These are phyloP conservation scores for Sphenostylis stenocarpa DNA, from an alignment of 306 rosid genomes.

Conservation along the genomic window DNA sequence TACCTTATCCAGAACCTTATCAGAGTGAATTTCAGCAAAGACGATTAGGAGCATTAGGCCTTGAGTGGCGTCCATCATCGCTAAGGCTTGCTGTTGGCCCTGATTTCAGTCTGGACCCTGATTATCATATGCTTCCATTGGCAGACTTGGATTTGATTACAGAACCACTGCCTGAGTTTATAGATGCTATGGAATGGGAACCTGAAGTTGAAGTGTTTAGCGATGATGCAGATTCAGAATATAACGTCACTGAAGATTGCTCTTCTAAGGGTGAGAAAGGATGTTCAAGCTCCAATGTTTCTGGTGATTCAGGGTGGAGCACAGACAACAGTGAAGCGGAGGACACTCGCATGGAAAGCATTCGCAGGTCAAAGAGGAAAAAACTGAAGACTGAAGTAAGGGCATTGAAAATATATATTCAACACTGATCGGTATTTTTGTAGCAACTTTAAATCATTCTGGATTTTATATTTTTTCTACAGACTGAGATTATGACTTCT, in stretches of 20 bases:
- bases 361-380: constrained; percentile 82
- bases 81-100: constrained; percentile 86
- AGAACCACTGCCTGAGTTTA: constrained; percentile 83
- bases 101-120: constrained; percentile 91
- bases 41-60: constrained; percentile 88
- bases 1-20: constrained; percentile 96
- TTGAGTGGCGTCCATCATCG: constrained; percentile 88
- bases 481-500: constrained; percentile 84
- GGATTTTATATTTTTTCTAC: constrained; percentile 34
- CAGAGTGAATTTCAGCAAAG: constrained; percentile 89
- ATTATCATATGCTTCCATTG: constrained; percentile 86
- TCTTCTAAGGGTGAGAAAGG: constrained; percentile 76
- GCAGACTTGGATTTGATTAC: constrained; percentile 73
- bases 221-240: constrained; percentile 92
- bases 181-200: constrained; percentile 91
- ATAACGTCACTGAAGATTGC: constrained; percentile 75
- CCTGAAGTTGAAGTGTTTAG: constrained; percentile 83
- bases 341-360: constrained; percentile 54
- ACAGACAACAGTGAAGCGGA: constrained; percentile 74
- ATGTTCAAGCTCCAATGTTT: constrained; percentile 66
- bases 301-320: constrained; percentile 72
- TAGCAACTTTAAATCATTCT: constrained; percentile 32
- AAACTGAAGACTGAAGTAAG: constrained; percentile 81
- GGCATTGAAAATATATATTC: constrained; percentile 6
- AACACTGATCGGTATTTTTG: constrained; percentile 1